A percentile compares a stretch with the other conserved stretches of the same genome.
These are phyloP conservation scores for Leccinellum rugosiceps DNA, from an alignment of 768 basidiomycete species.

Conservation along the genomic window DNA sequence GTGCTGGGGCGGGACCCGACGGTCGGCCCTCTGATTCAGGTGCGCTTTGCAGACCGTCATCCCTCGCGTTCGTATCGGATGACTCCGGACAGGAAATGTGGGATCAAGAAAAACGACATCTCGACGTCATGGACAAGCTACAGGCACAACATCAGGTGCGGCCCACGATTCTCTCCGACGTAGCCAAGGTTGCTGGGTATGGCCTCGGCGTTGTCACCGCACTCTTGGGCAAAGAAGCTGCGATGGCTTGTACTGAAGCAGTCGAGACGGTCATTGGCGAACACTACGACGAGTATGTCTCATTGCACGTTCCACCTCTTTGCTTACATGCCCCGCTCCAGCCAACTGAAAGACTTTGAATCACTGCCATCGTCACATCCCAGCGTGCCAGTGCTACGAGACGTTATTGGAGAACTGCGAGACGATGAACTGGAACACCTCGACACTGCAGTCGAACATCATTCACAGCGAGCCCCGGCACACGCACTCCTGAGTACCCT, in stretches of 20 bases:
- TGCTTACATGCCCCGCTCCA: conserved; percentile 30
- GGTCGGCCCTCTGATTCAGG: conserved; percentile 71
- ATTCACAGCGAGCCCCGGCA: conserved; percentile 86
- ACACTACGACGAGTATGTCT: conserved; percentile 92
- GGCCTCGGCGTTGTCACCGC: conserved; percentile 84
- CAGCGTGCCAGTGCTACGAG: conserved; percentile 69
- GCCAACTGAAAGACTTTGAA: conserved; percentile 79
- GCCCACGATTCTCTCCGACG: conserved; percentile 78
- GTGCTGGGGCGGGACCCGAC: conserved; percentile 60
- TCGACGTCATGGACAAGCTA: conserved; percentile 80
- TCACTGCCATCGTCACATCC: conserved; percentile 64
- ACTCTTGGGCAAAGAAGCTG: conserved; percentile 85
- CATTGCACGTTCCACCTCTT: background rate
- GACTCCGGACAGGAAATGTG: conserved; percentile 82
- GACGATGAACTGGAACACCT: conserved; percentile 96
- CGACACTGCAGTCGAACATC: conserved; percentile 83
- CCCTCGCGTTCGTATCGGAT: conserved; percentile 1
- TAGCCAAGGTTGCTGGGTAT: conserved; percentile 86
- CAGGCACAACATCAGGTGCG: conserved; percentile 80
- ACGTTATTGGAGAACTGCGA: conserved; percentile 77
- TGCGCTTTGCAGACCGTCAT: conserved; percentile 29
- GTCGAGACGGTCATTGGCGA: conserved; percentile 98
- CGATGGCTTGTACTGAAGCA: conserved; percentile 98
- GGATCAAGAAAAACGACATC: conserved; percentile 92
- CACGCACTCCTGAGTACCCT: conserved; percentile 87